Base-by-base conservation (phyloP, 1,284 basidiomycete species). In the Malassezia furfur region DNA sequence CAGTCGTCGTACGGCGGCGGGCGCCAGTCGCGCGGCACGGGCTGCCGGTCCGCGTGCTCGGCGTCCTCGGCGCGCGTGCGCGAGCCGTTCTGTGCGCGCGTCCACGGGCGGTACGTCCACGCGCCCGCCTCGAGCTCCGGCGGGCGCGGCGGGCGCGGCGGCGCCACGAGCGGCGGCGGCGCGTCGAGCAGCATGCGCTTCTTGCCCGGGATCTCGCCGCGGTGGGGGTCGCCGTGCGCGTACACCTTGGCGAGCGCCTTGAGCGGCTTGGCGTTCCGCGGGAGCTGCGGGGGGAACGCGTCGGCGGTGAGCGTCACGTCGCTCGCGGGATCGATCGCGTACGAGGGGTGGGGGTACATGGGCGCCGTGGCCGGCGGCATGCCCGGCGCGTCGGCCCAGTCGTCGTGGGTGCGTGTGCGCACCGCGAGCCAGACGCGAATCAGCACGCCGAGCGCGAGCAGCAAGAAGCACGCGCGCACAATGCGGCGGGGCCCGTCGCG, bases 11-110 rank as follows among this genome's bases (percentile, higher is more conserved):
- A 70, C 2, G 59, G 67, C 4, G 44, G n/a, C 0, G 40, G 10
- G 38, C 71, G 57, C 66, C 66, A 69, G 21, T 74, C 71, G 10
- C 25, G 28, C 28, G 63, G 64, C 28, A 55, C 31, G 1, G 60
- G 52, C 49, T 72, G 70, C 34, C 17, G 31, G 4, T 60, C 55
- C 2, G 70, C 62, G 22, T 44, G 46, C 37, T 62, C 46, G 2
- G 67, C 66, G 32, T 74, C 70, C 36, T 51, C 54, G 1, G 59
- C 52, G 15, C 52, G 43, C 4, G 68, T 68, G 6, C 44, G 54
- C 15, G 66, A 68, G 5, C 59, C 63, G 31, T 67, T 54, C 17
- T 19, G 12, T 3, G n/a, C 39, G 9, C 8, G 59, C 9, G 46
- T 52, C 71, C 71, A 74, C 2, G 48, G 17, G 3, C 48, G 48